phyloP scores from a whole-genome alignment of 441 rosid species.

The Flueggea neowawraea region DNA sequence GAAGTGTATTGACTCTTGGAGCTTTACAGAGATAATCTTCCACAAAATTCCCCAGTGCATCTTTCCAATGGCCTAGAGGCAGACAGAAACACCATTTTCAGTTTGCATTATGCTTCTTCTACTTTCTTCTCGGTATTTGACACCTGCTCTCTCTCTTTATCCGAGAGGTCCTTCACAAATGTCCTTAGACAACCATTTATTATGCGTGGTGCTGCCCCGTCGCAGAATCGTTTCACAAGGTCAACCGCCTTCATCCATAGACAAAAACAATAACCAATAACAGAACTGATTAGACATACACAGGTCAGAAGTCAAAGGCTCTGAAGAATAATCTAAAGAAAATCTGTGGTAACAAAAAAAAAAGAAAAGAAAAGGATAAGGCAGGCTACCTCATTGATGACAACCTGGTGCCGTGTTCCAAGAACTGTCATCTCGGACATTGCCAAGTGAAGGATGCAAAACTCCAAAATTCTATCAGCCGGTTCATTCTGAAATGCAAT shows the following conservation, averaged over 20 bases:
- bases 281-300: neutral
- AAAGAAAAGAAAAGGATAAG: constrained; percentile 6
- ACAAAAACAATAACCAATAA: neutral
- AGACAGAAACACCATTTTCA: no score
- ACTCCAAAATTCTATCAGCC: constrained; percentile 80
- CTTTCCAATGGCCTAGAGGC: no score
- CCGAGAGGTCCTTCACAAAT: constrained; percentile 52
- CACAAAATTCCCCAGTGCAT: no score
- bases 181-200: constrained; percentile 93
- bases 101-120: no score
- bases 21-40: no score
- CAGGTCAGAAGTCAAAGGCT: neutral
- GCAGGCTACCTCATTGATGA: constrained; percentile 69
- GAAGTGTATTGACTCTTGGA: no score
- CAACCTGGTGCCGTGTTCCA: constrained; percentile 85
- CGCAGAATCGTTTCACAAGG: constrained; percentile 94
- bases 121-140: constrained; percentile 15
- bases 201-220: constrained; percentile 85
- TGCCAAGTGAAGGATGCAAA: constrained; percentile 85
- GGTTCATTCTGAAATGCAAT: constrained; percentile 60
- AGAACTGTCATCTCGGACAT: constrained; percentile 89
- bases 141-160: constrained; percentile 20
- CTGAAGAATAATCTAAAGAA: no score
- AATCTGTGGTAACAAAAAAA: no score
- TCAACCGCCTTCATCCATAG: constrained; percentile 69